A percentile compares a stretch with the other conserved stretches of the same genome.
These are phyloP conservation scores for Saturnispora kantuleensis DNA, from an alignment of 805 yeast genomes.

Conservation along the genomic window DNA sequence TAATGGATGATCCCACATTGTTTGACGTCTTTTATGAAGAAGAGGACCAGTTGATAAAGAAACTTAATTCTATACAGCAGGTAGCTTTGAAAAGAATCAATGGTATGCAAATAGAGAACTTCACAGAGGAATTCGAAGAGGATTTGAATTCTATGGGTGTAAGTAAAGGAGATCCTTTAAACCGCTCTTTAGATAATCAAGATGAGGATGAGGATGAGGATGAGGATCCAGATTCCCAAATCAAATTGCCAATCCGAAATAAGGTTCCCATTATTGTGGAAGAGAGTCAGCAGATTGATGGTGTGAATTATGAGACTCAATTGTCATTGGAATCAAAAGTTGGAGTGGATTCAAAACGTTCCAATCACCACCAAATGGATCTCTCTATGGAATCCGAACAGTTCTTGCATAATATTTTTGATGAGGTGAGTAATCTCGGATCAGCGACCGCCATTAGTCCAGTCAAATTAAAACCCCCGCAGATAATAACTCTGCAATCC, in stretches of 20 bases:
- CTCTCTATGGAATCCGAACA: background rate
- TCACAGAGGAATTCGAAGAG: background rate
- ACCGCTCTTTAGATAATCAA: no score
- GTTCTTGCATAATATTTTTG: conserved; percentile 1
- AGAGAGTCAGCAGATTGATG: background rate
- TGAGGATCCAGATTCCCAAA: conserved; percentile 1
- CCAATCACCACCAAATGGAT: background rate
- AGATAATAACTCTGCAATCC: background rate
- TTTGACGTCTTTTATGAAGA: background rate
- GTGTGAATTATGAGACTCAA: no score
- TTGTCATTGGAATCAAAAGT: no score
- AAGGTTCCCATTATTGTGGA: background rate
- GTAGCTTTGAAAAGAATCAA: background rate
- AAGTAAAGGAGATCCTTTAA: background rate
- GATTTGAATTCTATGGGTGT: background rate
- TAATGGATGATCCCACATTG: conserved; percentile 3
- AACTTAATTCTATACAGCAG: background rate
- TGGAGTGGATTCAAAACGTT: background rate
- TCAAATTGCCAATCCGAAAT: background rate
- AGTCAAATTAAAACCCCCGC: background rate
- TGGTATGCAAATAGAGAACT: background rate
- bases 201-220: background rate
- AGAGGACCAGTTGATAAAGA: conserved; percentile 4
- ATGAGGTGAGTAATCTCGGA: conserved; percentile 1
- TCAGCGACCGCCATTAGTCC: background rate